phyloP scores from a whole-genome alignment of 441 rosid species.

The Corymbia calophylla region DNA sequence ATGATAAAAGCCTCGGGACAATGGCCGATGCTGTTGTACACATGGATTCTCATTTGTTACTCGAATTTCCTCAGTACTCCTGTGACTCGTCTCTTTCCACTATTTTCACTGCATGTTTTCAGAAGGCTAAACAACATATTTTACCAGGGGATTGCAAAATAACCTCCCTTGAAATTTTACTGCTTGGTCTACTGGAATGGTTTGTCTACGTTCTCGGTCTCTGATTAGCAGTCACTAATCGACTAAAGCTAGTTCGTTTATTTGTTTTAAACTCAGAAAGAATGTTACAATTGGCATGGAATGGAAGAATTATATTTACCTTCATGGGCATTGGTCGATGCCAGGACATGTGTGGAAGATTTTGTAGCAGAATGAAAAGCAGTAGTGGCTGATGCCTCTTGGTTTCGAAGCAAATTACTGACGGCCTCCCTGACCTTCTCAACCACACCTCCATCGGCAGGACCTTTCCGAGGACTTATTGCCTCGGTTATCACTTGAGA shows the following conservation, averaged over 20 bases:
- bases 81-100: not conserved
- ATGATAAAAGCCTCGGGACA: not conserved
- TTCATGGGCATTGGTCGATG: slow-evolving; percentile 31
- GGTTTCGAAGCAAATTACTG: slow-evolving; percentile 33
- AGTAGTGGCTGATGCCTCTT: slow-evolving; percentile 13
- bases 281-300: not conserved
- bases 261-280: not conserved
- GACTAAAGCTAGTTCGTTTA: not conserved
- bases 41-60: not conserved
- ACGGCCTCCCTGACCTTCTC: slow-evolving; percentile 47
- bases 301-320: slow-evolving; percentile 23
- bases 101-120: not conserved
- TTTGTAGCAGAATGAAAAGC: slow-evolving; percentile 18
- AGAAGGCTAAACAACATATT: not conserved
- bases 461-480: slow-evolving; percentile 48
- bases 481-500: slow-evolving; percentile 65
- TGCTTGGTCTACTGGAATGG: not conserved
- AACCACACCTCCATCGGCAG: slow-evolving; percentile 34
- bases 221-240: not conserved
- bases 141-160: not conserved
- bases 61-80: not conserved
- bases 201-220: not conserved
- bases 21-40: not conserved
- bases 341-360: slow-evolving; percentile 22
- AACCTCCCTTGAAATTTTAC: not conserved